phyloP scores from a whole-genome alignment of 805 yeast genomes.

The Cyberlindnera maritima region DNA sequence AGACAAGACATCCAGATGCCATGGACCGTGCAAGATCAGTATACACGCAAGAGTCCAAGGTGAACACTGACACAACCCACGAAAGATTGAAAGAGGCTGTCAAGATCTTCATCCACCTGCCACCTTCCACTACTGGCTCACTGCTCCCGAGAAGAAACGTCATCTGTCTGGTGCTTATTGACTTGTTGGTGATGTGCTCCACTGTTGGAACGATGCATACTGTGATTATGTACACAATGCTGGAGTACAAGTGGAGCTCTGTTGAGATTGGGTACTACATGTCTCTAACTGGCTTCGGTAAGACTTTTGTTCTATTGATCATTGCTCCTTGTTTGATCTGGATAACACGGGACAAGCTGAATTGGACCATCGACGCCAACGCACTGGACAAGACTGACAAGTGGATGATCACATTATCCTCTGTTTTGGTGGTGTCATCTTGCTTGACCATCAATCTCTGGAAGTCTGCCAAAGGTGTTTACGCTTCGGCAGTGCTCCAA shows the following conservation, averaged over 20 bases:
- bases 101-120: constrained; percentile 16
- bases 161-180: constrained; percentile 19
- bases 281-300: constrained; percentile 26
- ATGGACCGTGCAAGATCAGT: constrained; percentile 13
- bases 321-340: constrained; percentile 15
- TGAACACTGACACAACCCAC: background rate
- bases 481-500: too few species aligned
- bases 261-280: constrained; percentile 28
- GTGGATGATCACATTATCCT: background rate
- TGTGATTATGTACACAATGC: constrained; percentile 19
- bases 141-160: constrained; percentile 21
- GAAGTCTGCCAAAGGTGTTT: background rate
- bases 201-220: constrained; percentile 24
- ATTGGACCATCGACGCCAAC: background rate
- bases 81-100: background rate
- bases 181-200: constrained; percentile 23
- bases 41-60: background rate
- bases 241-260: constrained; percentile 23
- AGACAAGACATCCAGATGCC: constrained; percentile 24
- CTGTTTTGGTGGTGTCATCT: background rate
- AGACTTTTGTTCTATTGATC: constrained; percentile 17
- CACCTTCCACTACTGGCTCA: constrained; percentile 15
- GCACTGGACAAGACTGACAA: background rate
- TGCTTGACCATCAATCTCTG: background rate
- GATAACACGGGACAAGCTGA: background rate